Evolutionary conservation across 345 rosid species (phyloP).

Genomic region (Brassica napus): DNA sequence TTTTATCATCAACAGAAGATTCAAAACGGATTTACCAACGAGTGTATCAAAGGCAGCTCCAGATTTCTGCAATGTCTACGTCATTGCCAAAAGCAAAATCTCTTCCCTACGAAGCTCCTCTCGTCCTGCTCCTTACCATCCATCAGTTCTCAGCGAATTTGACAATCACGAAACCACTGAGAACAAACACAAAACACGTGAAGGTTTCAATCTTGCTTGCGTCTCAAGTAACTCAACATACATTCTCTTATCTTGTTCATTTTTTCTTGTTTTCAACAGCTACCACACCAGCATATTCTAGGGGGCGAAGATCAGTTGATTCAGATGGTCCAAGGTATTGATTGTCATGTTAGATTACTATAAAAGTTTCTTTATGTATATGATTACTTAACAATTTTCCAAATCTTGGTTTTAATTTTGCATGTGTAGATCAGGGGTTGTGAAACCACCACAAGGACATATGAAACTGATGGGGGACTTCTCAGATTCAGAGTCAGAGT

Average conservation of each 20-base stretch:
- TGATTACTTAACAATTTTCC: background rate
- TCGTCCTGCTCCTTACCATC: constrained; percentile 59
- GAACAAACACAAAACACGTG: constrained; percentile 45
- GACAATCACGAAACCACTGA: constrained; percentile 38
- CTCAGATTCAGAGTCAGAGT: constrained; percentile 64
- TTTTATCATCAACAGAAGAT: constrained; percentile 48
- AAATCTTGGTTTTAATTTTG: constrained; percentile 4
- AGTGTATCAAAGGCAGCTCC: constrained; percentile 69
- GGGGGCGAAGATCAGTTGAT: constrained; percentile 50
- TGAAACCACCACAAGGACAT: constrained; percentile 41
- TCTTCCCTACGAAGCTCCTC: constrained; percentile 57
- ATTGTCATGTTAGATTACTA: background rate
- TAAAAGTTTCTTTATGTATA: background rate
- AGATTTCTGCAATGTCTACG: constrained; percentile 86
- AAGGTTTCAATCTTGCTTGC: constrained; percentile 16
- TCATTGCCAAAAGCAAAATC: constrained; percentile 75
- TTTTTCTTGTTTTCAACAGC: constrained; percentile 39
- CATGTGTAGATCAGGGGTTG: constrained; percentile 53
- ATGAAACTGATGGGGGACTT: constrained; percentile 45
- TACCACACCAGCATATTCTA: constrained; percentile 32
- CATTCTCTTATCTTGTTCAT: background rate
- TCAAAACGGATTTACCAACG: constrained; percentile 65
- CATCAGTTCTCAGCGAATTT: constrained; percentile 56
- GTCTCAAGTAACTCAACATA: constrained; percentile 19
- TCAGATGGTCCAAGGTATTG: constrained; percentile 25